Percentiles rank a stretch among this genome's conserved stretches.
These are phyloP conservation scores for Trichoderma koningii DNA, from an alignment of 2,329 filamentous ascomycete genomes.

Conservation along the genomic window DNA sequence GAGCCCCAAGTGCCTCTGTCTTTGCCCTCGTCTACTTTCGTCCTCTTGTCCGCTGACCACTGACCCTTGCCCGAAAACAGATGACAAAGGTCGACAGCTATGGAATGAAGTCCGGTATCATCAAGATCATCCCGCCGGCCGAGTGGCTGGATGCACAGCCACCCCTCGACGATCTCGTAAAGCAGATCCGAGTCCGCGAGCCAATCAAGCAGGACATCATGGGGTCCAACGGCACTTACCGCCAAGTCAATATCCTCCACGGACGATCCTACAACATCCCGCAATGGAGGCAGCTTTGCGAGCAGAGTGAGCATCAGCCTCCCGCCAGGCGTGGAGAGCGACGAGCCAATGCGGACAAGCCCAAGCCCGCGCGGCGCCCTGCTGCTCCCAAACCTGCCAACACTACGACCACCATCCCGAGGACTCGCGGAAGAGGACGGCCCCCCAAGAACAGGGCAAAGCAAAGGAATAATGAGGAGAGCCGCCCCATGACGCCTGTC, in stretches of 20 bases:
- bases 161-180: slow-evolving; percentile 79
- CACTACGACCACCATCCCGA: slow-evolving; percentile 39
- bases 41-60: slow-evolving; percentile 34
- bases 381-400: slow-evolving; percentile 38
- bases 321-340: slow-evolving; percentile 86
- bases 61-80: slow-evolving; percentile 40
- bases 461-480: slow-evolving; percentile 45
- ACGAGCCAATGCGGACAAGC: slow-evolving; percentile 61
- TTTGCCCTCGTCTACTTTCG: neutral
- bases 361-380: slow-evolving; percentile 48
- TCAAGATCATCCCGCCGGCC: slow-evolving; percentile 89
- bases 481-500: slow-evolving; percentile 60
- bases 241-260: slow-evolving; percentile 95
- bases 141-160: slow-evolving; percentile 89
- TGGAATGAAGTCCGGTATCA: slow-evolving; percentile 95
- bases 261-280: slow-evolving; percentile 94
- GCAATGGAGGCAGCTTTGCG: slow-evolving; percentile 91
- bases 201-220: slow-evolving; percentile 98
- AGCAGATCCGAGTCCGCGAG: slow-evolving; percentile 90
- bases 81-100: slow-evolving; percentile 86
- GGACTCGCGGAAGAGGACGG: slow-evolving; percentile 46
- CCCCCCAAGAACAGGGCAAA: slow-evolving; percentile 44
- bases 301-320: slow-evolving; percentile 94
- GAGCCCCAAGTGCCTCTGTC: neutral
- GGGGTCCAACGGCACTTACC: slow-evolving; percentile 91